Percentiles rank a stretch among this genome's conserved stretches.
Conservation (phyloP, 495 filamentous ascomycete species). For the Mytilinidion resinicola region DNA sequence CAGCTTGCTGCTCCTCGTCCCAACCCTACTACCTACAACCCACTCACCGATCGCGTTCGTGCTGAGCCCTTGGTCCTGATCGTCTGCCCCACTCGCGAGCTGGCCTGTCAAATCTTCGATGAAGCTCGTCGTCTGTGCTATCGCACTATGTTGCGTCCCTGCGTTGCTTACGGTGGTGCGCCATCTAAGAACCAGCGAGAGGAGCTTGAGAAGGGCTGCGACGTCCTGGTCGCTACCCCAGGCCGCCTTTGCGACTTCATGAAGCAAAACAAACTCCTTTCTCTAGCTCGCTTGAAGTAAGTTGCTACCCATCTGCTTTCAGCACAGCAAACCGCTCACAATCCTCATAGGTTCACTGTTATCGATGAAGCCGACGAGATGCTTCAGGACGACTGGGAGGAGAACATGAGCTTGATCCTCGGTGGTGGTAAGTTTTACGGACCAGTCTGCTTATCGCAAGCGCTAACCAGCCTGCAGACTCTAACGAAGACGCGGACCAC, state of each 20-base stretch:
- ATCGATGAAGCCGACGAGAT: conserved; percentile 96
- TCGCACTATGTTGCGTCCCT: conserved; percentile 87
- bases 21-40: conserved; percentile 43
- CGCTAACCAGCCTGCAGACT: conserved; percentile 29
- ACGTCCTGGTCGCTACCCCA: conserved; percentile 80
- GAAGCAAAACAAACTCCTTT: conserved; percentile 57
- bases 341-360: conserved; percentile 58
- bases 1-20: conserved; percentile 74
- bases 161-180: conserved; percentile 82
- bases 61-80: conserved; percentile 84
- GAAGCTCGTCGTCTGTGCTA: conserved; percentile 89
- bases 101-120: conserved; percentile 90
- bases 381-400: conserved; percentile 67
- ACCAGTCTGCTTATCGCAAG: conserved; percentile 43
- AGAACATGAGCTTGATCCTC: conserved; percentile 64
- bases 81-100: conserved; percentile 80
- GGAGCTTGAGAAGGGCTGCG: conserved; percentile 76
- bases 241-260: conserved; percentile 84
- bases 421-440: conserved; percentile 49
- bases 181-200: conserved; percentile 57
- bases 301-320: conserved; percentile 8
- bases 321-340: conserved; percentile 2
- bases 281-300: conserved; percentile 69
- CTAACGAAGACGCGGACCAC: conserved; percentile 75
- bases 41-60: conserved; percentile 41